These are phyloP conservation scores for Austropuccinia psidii DNA, from an alignment of 1,284 basidiomycete genomes.

Conservation along the genomic window DNA sequence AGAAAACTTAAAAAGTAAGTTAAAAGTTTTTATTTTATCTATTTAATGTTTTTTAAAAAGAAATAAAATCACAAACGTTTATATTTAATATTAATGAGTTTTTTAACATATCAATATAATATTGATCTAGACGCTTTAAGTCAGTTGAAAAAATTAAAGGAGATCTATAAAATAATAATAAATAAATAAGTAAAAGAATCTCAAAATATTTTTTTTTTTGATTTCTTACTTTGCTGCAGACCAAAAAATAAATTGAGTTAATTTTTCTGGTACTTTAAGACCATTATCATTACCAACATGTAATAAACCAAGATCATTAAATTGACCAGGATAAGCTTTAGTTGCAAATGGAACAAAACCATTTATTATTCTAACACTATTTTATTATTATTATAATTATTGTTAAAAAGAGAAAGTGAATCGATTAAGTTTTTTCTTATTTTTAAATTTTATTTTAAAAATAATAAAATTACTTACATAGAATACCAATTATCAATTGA, in stretches of 20 bases:
- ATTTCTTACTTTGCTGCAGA: conserved; percentile 28
- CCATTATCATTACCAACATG: background rate
- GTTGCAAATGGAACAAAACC: background rate
- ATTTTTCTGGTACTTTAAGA: background rate
- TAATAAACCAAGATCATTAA: conserved; percentile 26
- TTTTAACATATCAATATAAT: background rate
- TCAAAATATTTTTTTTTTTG: background rate
- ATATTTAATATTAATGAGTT: conserved; percentile 11
- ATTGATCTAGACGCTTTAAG: background rate
- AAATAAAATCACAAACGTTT: conserved; percentile 18
- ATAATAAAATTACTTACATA: conserved; percentile 1
- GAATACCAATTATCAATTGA: conserved; percentile 4
- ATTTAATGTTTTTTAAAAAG: background rate
- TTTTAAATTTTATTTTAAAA: background rate
- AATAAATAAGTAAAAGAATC: background rate
- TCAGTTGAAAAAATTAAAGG: conserved; percentile 22
- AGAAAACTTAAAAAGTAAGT: background rate
- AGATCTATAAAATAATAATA: background rate
- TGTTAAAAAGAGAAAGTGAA: background rate
- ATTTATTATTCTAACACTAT: conserved; percentile 20
- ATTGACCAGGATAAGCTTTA: conserved; percentile 2
- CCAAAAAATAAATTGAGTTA: conserved; percentile 2
- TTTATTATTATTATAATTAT: background rate
- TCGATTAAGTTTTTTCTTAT: background rate
- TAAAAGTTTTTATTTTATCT: background rate